phyloP scores from a whole-genome alignment of 306 rosid genomes.

The Quercus ilex region DNA sequence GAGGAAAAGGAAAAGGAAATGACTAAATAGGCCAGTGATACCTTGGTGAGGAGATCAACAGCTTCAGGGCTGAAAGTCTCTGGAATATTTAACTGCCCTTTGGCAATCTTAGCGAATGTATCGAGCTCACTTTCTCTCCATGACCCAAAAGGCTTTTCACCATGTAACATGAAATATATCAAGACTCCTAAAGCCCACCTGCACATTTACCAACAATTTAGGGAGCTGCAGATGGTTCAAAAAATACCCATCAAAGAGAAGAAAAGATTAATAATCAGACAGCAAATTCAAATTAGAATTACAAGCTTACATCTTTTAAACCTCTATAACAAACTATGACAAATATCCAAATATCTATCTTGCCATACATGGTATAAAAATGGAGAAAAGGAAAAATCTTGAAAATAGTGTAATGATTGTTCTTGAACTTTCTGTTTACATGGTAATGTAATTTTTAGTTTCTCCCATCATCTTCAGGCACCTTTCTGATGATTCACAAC shows the following conservation, averaged over 20 bases:
- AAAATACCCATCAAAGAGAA: constrained; percentile 8
- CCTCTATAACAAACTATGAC: not conserved
- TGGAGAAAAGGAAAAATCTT: not conserved
- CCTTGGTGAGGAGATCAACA: constrained; percentile 86
- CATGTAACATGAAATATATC: constrained; percentile 73
- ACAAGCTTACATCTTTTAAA: not conserved
- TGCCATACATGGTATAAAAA: not conserved
- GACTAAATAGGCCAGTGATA: constrained; percentile 23
- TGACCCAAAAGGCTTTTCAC: constrained; percentile 94
- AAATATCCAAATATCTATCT: not conserved
- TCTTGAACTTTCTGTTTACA: not conserved
- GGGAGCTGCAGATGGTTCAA: constrained; percentile 1
- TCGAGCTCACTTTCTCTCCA: constrained; percentile 95
- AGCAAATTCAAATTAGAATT: not conserved
- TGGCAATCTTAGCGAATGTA: constrained; percentile 81
- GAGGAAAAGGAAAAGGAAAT: not conserved
- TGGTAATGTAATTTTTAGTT: not conserved
- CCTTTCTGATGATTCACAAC: not conserved
- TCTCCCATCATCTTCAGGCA: not conserved
- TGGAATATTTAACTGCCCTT: constrained; percentile 71
- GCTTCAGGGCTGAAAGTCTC: constrained; percentile 78
- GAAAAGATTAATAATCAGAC: not conserved
- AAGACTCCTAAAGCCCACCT: constrained; percentile 99
- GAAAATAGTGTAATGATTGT: not conserved
- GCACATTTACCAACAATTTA: constrained; percentile 21